These are phyloP conservation scores for Trametes versicolor DNA, from an alignment of 1,284 basidiomycete species.

Conservation along the genomic window DNA sequence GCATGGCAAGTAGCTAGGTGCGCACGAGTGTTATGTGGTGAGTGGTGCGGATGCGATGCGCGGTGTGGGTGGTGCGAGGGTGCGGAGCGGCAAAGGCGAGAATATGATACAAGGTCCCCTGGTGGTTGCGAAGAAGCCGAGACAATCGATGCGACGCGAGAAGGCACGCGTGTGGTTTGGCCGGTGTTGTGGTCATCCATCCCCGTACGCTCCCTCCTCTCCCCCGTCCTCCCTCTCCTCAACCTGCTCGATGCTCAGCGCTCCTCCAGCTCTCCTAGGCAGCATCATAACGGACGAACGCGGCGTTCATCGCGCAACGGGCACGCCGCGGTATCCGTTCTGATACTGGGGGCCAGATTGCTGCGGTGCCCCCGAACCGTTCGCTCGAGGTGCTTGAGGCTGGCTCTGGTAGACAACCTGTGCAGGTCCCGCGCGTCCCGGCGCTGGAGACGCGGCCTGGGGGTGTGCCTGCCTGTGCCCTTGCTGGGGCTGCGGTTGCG, in stretches of 20 bases:
- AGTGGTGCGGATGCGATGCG: not conserved
- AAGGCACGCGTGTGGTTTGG: slow-evolving; percentile 32
- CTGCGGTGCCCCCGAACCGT: slow-evolving; percentile 41
- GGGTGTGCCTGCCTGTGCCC: slow-evolving; percentile 22
- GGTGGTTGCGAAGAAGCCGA: slow-evolving; percentile 32
- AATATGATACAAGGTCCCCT: slow-evolving; percentile 39
- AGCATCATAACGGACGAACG: not conserved
- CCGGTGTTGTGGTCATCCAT: slow-evolving; percentile 27
- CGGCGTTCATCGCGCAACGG: slow-evolving; percentile 45
- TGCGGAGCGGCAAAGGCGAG: slow-evolving; percentile 27
- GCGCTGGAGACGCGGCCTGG: slow-evolving; percentile 21
- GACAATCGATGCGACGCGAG: slow-evolving; percentile 25
- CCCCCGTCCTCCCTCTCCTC: slow-evolving; percentile 12
- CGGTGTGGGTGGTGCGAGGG: slow-evolving; percentile 24
- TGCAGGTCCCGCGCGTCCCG: slow-evolving; percentile 28
- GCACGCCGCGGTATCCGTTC: slow-evolving; percentile 43
- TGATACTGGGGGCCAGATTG: slow-evolving; percentile 37
- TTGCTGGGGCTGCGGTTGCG: slow-evolving; percentile 28
- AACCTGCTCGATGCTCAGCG: slow-evolving; percentile 5
- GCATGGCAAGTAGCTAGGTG: not conserved
- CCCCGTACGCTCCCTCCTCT: slow-evolving; percentile 26
- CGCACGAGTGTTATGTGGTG: slow-evolving; percentile 7
- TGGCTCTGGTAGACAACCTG: slow-evolving; percentile 47
- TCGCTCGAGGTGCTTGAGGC: slow-evolving; percentile 38
- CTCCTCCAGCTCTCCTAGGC: too few relatives aligned